phyloP scores from a whole-genome alignment of 805 yeast species.

The Candida dendrica region DNA sequence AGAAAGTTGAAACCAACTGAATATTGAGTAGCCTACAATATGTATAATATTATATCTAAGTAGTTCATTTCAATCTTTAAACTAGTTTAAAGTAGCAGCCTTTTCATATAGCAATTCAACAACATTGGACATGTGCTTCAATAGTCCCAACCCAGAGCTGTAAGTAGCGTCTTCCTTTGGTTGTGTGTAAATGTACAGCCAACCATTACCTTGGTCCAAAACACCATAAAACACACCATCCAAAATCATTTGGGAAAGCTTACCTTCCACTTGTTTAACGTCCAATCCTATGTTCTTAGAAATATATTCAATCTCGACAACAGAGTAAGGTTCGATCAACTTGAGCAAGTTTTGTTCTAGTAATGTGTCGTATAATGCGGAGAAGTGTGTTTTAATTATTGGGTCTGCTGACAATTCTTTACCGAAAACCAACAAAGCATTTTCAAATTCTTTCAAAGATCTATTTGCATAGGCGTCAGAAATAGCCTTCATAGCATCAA shows the following conservation, averaged over 20 bases:
- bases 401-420: conserved; percentile 78
- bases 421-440: conserved; percentile 64
- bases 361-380: conserved; percentile 86
- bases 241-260: conserved; percentile 91
- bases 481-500: conserved; percentile 94
- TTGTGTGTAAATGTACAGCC: conserved; percentile 87
- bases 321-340: conserved; percentile 91
- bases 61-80: not conserved
- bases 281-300: conserved; percentile 86
- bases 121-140: conserved; percentile 78
- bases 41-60: no score
- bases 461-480: conserved; percentile 86
- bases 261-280: conserved; percentile 84
- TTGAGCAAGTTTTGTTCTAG: conserved; percentile 90
- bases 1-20: not conserved
- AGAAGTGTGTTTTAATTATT: conserved; percentile 85
- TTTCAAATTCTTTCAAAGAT: conserved; percentile 85
- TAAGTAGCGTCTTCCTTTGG: conserved; percentile 85
- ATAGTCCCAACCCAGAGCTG: conserved; percentile 78
- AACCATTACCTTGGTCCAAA: conserved; percentile 96
- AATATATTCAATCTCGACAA: conserved; percentile 88
- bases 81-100: conserved; percentile 73
- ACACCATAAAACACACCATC: conserved; percentile 96
- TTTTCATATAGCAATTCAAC: conserved; percentile 91
- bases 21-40: not conserved